These are phyloP conservation scores for Microthyrium microscopicum DNA, from an alignment of 2,329 filamentous ascomycete species.

Conservation along the genomic window DNA sequence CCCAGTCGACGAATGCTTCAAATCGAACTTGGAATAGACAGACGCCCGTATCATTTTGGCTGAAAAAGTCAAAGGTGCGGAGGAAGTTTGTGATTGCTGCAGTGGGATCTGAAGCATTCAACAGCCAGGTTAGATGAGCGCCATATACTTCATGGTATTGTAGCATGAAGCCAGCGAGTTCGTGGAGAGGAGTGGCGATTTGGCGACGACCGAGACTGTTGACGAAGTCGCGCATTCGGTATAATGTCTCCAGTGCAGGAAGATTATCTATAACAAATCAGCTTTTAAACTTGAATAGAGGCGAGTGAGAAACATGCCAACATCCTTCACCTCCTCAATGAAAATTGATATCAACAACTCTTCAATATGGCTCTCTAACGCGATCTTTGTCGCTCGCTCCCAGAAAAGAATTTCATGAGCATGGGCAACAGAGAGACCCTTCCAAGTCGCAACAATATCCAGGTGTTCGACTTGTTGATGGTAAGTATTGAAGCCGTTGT, in stretches of 20 bases:
- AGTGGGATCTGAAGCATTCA: neutral
- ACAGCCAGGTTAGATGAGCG: slow-evolving; percentile 11
- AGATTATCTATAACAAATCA: neutral
- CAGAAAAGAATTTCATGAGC: slow-evolving; percentile 17
- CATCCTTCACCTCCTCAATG: neutral
- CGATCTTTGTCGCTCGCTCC: slow-evolving; percentile 15
- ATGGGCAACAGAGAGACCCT: slow-evolving; percentile 14
- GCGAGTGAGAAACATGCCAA: neutral
- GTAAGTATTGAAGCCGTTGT: neutral
- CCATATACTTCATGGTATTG: slow-evolving; percentile 11
- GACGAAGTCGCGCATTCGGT: slow-evolving; percentile 11
- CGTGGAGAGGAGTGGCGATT: slow-evolving; percentile 11
- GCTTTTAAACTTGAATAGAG: slow-evolving; percentile 8
- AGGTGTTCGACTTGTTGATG: slow-evolving; percentile 13
- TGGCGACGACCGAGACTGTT: slow-evolving; percentile 4
- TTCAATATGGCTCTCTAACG: slow-evolving; percentile 12
- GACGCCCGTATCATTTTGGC: neutral
- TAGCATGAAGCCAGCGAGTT: slow-evolving; percentile 16
- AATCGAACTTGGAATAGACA: neutral
- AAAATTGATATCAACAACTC: slow-evolving; percentile 10
- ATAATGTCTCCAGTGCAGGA: neutral
- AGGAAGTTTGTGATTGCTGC: neutral
- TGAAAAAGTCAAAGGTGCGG: neutral
- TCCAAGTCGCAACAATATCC: slow-evolving; percentile 21
- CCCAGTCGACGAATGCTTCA: neutral